Evolutionary conservation across 148 eudicot genomes (phyloP).

Genomic region (Nyssa sinensis): DNA sequence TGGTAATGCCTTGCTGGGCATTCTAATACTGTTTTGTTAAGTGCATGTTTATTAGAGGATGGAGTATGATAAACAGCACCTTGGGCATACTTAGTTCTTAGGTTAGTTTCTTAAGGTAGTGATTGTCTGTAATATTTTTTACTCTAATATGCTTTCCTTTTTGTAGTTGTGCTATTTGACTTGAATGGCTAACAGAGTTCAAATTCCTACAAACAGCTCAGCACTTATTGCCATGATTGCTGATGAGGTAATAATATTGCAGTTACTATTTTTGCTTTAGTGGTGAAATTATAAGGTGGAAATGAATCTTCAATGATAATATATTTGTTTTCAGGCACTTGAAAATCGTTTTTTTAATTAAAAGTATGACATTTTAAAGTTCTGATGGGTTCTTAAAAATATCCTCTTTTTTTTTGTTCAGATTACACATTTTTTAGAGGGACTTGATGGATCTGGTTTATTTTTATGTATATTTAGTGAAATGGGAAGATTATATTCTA

Average conservation of each 20-base stretch:
- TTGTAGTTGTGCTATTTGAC: slow-evolving; percentile 1
- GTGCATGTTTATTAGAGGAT: background rate
- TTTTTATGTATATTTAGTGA: background rate
- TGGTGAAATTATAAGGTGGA: background rate
- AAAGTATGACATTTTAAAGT: too few relatives aligned
- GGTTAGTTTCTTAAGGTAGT: background rate
- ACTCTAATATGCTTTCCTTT: background rate
- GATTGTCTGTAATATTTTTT: background rate
- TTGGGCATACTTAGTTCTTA: background rate
- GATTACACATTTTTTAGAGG: background rate
- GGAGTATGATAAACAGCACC: background rate
- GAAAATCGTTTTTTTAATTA: too few relatives aligned
- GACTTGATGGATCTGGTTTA: background rate
- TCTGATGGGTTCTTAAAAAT: too few relatives aligned
- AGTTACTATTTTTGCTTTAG: background rate
- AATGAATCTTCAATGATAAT: background rate
- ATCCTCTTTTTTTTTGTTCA: background rate
- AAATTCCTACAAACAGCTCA: slow-evolving; percentile 58
- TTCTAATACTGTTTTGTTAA: background rate
- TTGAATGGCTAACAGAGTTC: slow-evolving; percentile 63
- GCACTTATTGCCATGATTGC: slow-evolving; percentile 81
- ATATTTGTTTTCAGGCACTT: background rate
- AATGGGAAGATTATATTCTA: background rate
- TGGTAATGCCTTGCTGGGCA: background rate
- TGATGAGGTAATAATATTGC: slow-evolving; percentile 53